A percentile compares a stretch with the other conserved stretches of the same genome.
Evolutionary conservation across 768 basidiomycete species (phyloP).

Genomic region (Tulasnella sp.): DNA sequence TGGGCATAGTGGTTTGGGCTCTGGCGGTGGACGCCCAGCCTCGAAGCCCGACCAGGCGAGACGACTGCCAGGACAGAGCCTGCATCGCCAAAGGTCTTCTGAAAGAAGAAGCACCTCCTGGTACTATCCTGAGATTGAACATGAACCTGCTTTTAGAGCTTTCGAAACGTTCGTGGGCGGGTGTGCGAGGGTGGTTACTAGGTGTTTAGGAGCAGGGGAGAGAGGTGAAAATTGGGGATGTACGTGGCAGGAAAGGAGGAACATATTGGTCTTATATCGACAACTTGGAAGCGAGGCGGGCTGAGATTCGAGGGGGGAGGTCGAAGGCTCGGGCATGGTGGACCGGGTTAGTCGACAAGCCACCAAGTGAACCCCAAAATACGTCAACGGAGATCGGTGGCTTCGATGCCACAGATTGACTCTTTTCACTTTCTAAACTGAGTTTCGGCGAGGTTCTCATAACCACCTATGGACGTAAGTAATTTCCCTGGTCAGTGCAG

Average conservation of each 20-base stretch:
- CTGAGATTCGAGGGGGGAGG: not conserved
- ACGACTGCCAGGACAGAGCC: not conserved
- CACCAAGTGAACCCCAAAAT: not conserved
- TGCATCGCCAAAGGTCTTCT: not conserved
- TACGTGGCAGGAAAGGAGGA: not conserved
- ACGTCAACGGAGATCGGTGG: slow-evolving; percentile 13
- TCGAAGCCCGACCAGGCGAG: not conserved
- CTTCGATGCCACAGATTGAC: not conserved
- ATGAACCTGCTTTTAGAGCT: not conserved
- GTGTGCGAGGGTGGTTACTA: not conserved
- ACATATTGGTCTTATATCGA: not conserved
- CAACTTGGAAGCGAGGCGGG: not conserved
- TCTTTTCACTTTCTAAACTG: not conserved
- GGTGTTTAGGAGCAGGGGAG: not conserved
- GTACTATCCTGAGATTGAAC: not conserved
- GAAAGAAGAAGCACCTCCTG: not conserved
- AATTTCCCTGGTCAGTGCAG: not conserved
- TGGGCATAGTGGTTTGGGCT: not conserved
- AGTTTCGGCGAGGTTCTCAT: not conserved
- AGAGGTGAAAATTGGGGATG: not conserved
- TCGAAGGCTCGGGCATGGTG: not conserved
- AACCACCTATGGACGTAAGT: not conserved
- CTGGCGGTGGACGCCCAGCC: not conserved
- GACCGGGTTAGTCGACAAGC: not conserved
- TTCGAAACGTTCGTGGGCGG: not conserved